A percentile compares a stretch with the other conserved stretches of the same genome.
These are phyloP conservation scores for Suhomyces kilbournensis DNA, from an alignment of 805 yeast genomes.

Conservation along the genomic window DNA sequence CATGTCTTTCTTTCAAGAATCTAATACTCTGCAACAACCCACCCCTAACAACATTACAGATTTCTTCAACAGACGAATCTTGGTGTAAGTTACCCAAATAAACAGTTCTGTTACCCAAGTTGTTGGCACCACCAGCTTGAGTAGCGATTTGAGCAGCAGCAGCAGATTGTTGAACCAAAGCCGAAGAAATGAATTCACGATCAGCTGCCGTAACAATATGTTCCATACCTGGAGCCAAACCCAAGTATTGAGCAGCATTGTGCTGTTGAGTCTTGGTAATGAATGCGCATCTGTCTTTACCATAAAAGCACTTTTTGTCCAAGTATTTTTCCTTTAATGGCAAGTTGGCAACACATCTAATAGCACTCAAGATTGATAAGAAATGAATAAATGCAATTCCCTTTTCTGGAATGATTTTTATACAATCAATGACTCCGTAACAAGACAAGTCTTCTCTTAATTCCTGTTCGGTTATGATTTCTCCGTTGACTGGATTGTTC, in stretches of 20 bases:
- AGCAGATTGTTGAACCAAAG: slow-evolving; percentile 87
- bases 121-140: slow-evolving; percentile 88
- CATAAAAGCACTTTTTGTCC: slow-evolving; percentile 80
- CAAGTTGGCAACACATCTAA: slow-evolving; percentile 74
- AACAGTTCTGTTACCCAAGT: slow-evolving; percentile 90
- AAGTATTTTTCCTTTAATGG: slow-evolving; percentile 66
- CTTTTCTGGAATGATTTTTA: slow-evolving; percentile 74
- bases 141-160: slow-evolving; percentile 98
- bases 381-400: slow-evolving; percentile 91
- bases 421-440: slow-evolving; percentile 82
- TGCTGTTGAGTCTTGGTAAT: slow-evolving; percentile 95
- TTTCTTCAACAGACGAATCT: slow-evolving; percentile 84
- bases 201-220: slow-evolving; percentile 71
- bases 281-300: slow-evolving; percentile 93
- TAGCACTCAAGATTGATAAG: slow-evolving; percentile 80
- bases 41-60: slow-evolving; percentile 94
- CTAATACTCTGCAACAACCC: slow-evolving; percentile 85
- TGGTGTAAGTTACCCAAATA: slow-evolving; percentile 88
- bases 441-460: slow-evolving; percentile 61
- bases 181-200: slow-evolving; percentile 61
- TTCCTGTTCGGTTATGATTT: slow-evolving; percentile 57
- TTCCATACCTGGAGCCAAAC: slow-evolving; percentile 86
- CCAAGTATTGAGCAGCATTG: slow-evolving; percentile 92
- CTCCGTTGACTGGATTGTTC: slow-evolving; percentile 51
- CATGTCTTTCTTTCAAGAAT: slow-evolving; percentile 78